Evolutionary conservation across 441 rosid genomes (phyloP), one percentile per base, ranked within the genome.

Genomic region (Populus hybrid): DNA sequence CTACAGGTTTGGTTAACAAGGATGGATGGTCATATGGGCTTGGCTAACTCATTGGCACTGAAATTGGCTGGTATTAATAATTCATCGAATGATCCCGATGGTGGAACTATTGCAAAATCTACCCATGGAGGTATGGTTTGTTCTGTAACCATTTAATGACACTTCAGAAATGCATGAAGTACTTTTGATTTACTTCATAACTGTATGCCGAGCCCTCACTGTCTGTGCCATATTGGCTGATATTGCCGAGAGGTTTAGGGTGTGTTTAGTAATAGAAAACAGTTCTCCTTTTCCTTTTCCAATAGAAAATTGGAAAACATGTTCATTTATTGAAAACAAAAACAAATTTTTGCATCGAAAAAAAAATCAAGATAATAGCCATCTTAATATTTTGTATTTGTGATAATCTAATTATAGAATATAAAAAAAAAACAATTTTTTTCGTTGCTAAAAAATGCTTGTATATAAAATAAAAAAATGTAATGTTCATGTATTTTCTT

Each of bases 21-120:
- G 91, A 90, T 89, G 91, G 98, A 92, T 89, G 94, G 98, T 81
- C 99, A 93, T 69, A 93, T 90, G 94, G 99, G 91, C 35, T 82
- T 93, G 88, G 97, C 98, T 26, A 95, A 95, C 81, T 89, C 96
- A 26, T 79, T 85, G 73, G 89, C 98, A 65, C 84, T 93, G 78
- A 88, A 78, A 77, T 67, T 90, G 74, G 94, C 95, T 68, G 94
- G 95, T 77, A 84, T 95, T 76, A 86, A 85, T 42, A 83, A 82
- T 70, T 81, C 72, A 66, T 88, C 89, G 0, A 79, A 89, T 80
- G 92, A 92, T 88, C 98, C 97, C 35, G 23, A 72, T 73, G 97
- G 98, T 72, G 98, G 98, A 85, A 87, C 88, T 36, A 89, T 95
- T 67, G 69, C 84, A 81, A 90, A 88, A 73, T 84, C 86, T 73